Base-by-base conservation (phyloP, 352 stramenopile genomes). In the Globisporangium yorkense region DNA sequence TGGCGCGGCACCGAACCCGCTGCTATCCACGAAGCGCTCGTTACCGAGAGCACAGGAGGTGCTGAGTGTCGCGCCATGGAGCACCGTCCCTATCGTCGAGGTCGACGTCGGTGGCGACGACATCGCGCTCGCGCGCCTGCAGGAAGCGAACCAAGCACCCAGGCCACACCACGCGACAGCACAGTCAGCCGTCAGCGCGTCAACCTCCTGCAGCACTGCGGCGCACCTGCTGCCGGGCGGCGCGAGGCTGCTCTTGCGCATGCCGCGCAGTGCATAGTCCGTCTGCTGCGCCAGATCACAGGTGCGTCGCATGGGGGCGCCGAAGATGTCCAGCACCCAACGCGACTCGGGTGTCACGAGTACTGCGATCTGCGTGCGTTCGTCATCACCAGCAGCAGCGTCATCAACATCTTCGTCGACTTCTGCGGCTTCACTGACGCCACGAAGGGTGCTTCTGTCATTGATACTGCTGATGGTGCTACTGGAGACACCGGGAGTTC, bases 281-380 rank as follows among this genome's bases (percentile, higher is more conserved):
- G 74, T 88, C 46, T 88, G 80, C 31, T 87, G 54, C 16, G 70
- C 72, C 10, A 87, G 62, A 40, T 87, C 71, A 31, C 66, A 79
- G 52, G 68, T 65, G 50, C 72, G 69, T 37, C 71, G 68, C 44
- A 88, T 74, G n/a, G 77, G 66, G 46, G 68, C 66, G 51, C 68
- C 71, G 55, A 92, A 89, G 56, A 92, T 92, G 46, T 88, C 82
- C 40, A 92, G 72, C 24, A 89, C 82, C 77, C 77, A 89, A n/a
- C 75, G 78, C 47, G 79, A 88, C 8, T 83, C 70, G 0, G 63
- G 15, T 3, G 59, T 43, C 1, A 87, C 31, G 2, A 77, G 58
- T n/a, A 41, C 60, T 7, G 20, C 37, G 5, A 76, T 54, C 13
- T 70, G 51, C 3, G 47, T 65, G 15, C 54, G 24, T 13, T 63